Base-by-base conservation (phyloP, 1,284 basidiomycete species). In the Schizophyllum amplum region DNA sequence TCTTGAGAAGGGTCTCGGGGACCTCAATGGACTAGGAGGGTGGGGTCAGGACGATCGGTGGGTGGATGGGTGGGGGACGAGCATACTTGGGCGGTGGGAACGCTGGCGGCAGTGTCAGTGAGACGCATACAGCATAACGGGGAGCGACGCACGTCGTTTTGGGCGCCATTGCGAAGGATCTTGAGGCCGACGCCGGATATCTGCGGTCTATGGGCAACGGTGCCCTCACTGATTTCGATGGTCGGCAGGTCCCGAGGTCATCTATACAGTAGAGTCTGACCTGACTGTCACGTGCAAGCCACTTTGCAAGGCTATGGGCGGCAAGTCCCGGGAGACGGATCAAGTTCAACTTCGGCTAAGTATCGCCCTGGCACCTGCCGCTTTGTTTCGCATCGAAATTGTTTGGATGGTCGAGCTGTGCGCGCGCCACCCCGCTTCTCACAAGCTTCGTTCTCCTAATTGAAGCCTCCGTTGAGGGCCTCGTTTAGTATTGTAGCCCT, bases 1-100 rank as follows among this genome's bases (percentile, higher is more conserved):
- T 99, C 84, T 97, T 97, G 80, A 98, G 92, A 80, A 97, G 86
- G 71, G 94, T 97, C 86, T 97, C 94, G 74, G 94, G 94, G 77
- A 96, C 93, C 83, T 94, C 90, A 72, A 95, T 83, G 70, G 84
- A 82, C 90, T 92, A 55, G 1, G 42, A 5, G 51, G 47, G 27
- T 55, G 48, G 54, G 58, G 27, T 49, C 33, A 42, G 33, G 33
- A 17, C 17, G 33, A 42, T 42, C 33, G 33, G 33, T 3, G 33
- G 33, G 17, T 17, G 17, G 33, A 13, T 9, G 33, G 33, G 17
- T 9, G 33, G 33, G 2, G 17, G 11, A 42, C 17, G 33, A 13
- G 33, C 33, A 42, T 42, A 42, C 33, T 42, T 42, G 33, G 33
- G 33, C 33, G 33, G 33, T 42, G 17, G 33, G 33, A 42, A 42